These are phyloP conservation scores for Limnanthes douglasii DNA, from an alignment of 345 rosid genomes.

Conservation along the genomic window DNA sequence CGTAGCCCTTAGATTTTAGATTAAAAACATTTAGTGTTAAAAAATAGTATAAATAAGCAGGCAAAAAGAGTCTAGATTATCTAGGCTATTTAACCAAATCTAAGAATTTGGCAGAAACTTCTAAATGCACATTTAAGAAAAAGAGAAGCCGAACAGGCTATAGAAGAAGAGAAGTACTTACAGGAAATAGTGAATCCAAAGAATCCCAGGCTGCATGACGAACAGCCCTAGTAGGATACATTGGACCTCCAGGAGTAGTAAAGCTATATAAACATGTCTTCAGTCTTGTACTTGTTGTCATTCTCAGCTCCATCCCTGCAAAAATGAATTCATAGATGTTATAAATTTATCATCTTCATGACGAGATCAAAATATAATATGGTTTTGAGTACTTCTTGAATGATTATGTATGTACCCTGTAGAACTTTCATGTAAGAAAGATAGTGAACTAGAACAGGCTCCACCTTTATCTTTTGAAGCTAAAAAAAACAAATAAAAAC, in stretches of 20 bases:
- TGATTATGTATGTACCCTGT: slow-evolving; percentile 31
- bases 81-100: too few relatives aligned
- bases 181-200: slow-evolving; percentile 85
- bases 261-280: slow-evolving; percentile 93
- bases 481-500: too few relatives aligned
- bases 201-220: slow-evolving; percentile 99
- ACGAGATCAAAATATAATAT: neutral
- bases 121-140: too few relatives aligned
- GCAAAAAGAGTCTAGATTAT: too few relatives aligned
- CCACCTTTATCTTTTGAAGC: slow-evolving; percentile 97
- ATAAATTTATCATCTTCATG: neutral
- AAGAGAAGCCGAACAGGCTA: too few relatives aligned
- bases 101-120: too few relatives aligned
- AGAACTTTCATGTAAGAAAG: slow-evolving; percentile 74
- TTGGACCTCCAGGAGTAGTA: slow-evolving; percentile 94
- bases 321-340: neutral
- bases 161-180: slow-evolving; percentile 32
- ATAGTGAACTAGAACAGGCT: slow-evolving; percentile 87
- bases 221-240: slow-evolving; percentile 98
- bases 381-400: neutral
- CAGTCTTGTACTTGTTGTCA: slow-evolving; percentile 88
- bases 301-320: slow-evolving; percentile 87
- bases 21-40: too few relatives aligned
- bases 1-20: too few relatives aligned
- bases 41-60: too few relatives aligned